Conservation (phyloP, 495 filamentous ascomycete species). For the Penicillium silybi region DNA sequence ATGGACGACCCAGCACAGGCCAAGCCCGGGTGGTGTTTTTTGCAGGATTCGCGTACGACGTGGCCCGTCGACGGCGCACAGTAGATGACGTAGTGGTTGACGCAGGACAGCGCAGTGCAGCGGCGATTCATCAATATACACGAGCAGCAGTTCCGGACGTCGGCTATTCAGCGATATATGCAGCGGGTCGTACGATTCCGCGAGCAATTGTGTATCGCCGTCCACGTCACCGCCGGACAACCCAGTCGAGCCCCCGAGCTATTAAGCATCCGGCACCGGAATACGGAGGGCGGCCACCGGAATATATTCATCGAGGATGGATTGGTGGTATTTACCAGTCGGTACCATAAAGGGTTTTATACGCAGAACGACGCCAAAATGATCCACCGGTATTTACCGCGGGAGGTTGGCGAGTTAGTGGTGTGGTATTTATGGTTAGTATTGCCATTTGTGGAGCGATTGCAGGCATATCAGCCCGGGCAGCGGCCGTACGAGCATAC, state of each 20-base stretch:
- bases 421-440: conserved; percentile 2
- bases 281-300: neutral
- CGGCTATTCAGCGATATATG: neutral
- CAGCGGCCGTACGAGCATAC: neutral
- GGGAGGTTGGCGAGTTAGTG: no score
- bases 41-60: neutral
- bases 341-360: no score
- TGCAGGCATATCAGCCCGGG: neutral
- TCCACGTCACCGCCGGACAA: neutral
- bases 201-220: neutral
- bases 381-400: no score
- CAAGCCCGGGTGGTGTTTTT: neutral
- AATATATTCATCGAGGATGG: conserved; percentile 1
- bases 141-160: neutral
- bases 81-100: neutral
- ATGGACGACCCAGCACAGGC: neutral
- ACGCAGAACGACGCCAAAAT: no score
- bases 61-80: neutral
- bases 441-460: neutral
- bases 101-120: neutral
- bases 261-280: no score
- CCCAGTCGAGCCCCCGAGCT: neutral
- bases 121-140: neutral
- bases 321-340: neutral
- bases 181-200: neutral